These are phyloP conservation scores for Penicillium brasilianum DNA, from an alignment of 2,329 filamentous ascomycete genomes.

Conservation along the genomic window DNA sequence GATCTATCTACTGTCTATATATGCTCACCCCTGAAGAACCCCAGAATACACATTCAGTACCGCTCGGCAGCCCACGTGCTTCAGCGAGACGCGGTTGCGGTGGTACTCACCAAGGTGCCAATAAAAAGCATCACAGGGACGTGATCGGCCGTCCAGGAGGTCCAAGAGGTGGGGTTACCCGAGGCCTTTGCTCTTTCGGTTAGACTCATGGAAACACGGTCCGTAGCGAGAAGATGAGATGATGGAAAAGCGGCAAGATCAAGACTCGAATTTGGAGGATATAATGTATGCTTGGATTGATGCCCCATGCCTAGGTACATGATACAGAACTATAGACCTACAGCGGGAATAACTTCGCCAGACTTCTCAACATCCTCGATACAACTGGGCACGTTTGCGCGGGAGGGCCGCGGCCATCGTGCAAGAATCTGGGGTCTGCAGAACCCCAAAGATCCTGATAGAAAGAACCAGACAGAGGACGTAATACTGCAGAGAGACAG, in stretches of 20 bases:
- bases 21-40: background rate
- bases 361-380: background rate
- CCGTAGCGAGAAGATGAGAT: background rate
- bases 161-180: slow-evolving; percentile 28
- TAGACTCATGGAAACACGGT: slow-evolving; percentile 12
- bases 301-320: slow-evolving; percentile 29
- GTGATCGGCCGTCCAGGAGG: slow-evolving; percentile 18
- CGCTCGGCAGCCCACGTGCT: slow-evolving; percentile 21
- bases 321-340: slow-evolving; percentile 22
- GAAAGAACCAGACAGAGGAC: background rate
- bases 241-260: background rate
- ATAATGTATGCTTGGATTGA: slow-evolving; percentile 13
- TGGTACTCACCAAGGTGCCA: slow-evolving; percentile 18
- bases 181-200: slow-evolving; percentile 17
- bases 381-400: slow-evolving; percentile 1
- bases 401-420: slow-evolving; percentile 5
- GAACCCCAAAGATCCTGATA: background rate
- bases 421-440: background rate
- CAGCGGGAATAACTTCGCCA: background rate
- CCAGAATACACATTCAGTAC: background rate
- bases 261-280: background rate
- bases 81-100: slow-evolving; percentile 3
- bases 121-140: slow-evolving; percentile 18
- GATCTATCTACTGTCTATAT: background rate
- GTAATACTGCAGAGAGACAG: background rate